phyloP scores from a whole-genome alignment of 768 basidiomycete genomes.

The Mycena albidolilacea region DNA sequence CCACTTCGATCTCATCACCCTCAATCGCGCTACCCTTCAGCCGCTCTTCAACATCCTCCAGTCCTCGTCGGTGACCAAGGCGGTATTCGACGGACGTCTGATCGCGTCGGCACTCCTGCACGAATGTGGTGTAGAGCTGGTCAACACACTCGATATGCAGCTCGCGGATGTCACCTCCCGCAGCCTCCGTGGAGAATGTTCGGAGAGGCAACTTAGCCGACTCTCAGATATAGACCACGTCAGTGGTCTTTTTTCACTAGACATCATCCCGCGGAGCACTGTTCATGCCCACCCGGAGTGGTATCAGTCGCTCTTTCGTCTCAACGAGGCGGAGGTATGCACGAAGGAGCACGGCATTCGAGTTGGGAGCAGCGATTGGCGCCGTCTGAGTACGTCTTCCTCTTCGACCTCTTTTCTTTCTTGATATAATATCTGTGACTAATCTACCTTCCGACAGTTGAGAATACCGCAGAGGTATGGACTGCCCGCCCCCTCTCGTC shows the following conservation, averaged over 20 bases:
- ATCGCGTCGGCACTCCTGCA: constrained; percentile 18
- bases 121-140: constrained; percentile 12
- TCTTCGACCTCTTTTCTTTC: constrained; percentile 3
- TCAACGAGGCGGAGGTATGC: constrained; percentile 19
- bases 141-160: constrained; percentile 17
- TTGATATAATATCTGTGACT: constrained; percentile 9
- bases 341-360: constrained; percentile 16
- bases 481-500: constrained; percentile 16
- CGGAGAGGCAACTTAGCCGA: constrained; percentile 10
- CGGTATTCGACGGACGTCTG: constrained; percentile 18
- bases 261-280: constrained; percentile 7
- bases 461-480: constrained; percentile 20
- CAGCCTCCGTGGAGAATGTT: not conserved
- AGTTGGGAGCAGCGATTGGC: constrained; percentile 11
- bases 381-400: constrained; percentile 18
- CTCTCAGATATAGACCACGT: constrained; percentile 15
- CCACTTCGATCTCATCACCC: constrained; percentile 18
- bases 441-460: constrained; percentile 13
- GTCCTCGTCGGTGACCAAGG: constrained; percentile 18
- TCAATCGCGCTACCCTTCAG: constrained; percentile 17
- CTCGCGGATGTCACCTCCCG: constrained; percentile 22
- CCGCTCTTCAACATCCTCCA: constrained; percentile 15
- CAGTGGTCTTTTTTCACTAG: not conserved
- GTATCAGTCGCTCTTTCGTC: constrained; percentile 16
- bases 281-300: constrained; percentile 23